Conservation (phyloP, 148 eudicot species). For the Nepenthes mirabilis region DNA sequence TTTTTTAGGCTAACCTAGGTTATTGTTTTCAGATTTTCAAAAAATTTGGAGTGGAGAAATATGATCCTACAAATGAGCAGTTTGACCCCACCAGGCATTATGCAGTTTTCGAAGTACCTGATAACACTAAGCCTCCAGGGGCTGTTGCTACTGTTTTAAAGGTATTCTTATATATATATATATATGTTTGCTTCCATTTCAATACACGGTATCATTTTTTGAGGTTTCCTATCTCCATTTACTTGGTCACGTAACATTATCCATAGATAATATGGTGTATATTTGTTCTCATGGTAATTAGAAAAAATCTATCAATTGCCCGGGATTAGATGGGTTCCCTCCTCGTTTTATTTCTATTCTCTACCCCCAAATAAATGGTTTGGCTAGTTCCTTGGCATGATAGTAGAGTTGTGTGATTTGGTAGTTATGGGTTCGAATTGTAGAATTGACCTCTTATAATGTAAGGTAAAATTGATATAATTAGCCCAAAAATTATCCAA, state of each 20-base stretch:
- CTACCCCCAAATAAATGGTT: too few relatives aligned
- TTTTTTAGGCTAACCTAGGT: not conserved
- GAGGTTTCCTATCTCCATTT: not conserved
- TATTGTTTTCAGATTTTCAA: constrained; percentile 49
- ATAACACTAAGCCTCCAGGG: constrained; percentile 65
- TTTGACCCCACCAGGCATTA: constrained; percentile 87
- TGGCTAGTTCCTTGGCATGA: too few relatives aligned
- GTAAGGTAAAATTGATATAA: too few relatives aligned
- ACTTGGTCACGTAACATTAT: not conserved
- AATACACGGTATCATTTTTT: not conserved
- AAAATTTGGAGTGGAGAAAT: constrained; percentile 70
- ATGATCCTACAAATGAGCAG: constrained; percentile 71
- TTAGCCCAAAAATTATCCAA: too few relatives aligned
- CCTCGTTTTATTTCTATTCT: too few relatives aligned
- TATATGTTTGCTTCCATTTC: not conserved
- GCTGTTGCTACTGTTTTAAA: constrained; percentile 82
- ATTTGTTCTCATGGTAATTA: too few relatives aligned
- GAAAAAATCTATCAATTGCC: too few relatives aligned
- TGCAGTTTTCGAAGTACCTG: constrained; percentile 93
- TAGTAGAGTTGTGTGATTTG: too few relatives aligned
- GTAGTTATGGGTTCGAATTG: too few relatives aligned
- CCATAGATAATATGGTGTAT: too few relatives aligned
- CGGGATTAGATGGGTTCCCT: too few relatives aligned
- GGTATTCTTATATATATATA: constrained; percentile 25
- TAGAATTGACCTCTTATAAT: too few relatives aligned